A percentile compares a stretch with the other conserved stretches of the same genome.
phyloP scores from a whole-genome alignment of 2,329 filamentous ascomycete species.

The Pezicula radicicola region DNA sequence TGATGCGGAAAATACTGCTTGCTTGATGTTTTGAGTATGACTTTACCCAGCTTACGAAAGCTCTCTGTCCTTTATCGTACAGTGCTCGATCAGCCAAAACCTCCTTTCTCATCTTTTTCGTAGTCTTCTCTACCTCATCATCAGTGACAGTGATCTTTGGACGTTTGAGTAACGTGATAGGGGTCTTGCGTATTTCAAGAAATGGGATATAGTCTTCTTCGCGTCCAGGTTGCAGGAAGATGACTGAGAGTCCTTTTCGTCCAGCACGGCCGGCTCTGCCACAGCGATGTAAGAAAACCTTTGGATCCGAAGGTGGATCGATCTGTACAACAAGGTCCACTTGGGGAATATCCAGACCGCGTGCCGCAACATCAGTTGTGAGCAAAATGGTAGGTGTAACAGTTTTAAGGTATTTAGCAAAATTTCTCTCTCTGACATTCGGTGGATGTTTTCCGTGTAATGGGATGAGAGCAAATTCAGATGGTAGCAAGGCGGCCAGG shows the following conservation, averaged over 20 bases:
- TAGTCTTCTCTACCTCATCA: constrained; percentile 55
- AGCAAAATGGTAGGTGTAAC: constrained; percentile 76
- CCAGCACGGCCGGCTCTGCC: constrained; percentile 89
- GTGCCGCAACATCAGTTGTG: constrained; percentile 88
- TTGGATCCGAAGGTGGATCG: constrained; percentile 82
- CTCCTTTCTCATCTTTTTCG: constrained; percentile 57
- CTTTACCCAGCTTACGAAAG: constrained; percentile 90
- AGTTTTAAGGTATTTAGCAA: constrained; percentile 73
- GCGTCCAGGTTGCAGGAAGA: constrained; percentile 78
- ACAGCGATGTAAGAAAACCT: constrained; percentile 91
- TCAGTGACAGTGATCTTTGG: constrained; percentile 56
- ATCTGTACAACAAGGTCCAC: constrained; percentile 90
- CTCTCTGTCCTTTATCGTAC: constrained; percentile 85
- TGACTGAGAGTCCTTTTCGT: constrained; percentile 77
- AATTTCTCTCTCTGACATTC: constrained; percentile 85
- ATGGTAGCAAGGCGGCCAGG: constrained; percentile 68
- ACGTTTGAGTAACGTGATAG: constrained; percentile 61
- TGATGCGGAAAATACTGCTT: constrained; percentile 81
- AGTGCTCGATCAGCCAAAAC: constrained; percentile 48
- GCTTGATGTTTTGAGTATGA: constrained; percentile 91
- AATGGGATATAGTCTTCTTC: constrained; percentile 92
- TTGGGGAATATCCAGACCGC: constrained; percentile 86
- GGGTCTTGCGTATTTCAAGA: constrained; percentile 82
- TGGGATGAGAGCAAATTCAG: constrained; percentile 68
- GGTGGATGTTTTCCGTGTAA: constrained; percentile 91